phyloP scores from a whole-genome alignment of 768 basidiomycete species.

The Tremella mesenterica region DNA sequence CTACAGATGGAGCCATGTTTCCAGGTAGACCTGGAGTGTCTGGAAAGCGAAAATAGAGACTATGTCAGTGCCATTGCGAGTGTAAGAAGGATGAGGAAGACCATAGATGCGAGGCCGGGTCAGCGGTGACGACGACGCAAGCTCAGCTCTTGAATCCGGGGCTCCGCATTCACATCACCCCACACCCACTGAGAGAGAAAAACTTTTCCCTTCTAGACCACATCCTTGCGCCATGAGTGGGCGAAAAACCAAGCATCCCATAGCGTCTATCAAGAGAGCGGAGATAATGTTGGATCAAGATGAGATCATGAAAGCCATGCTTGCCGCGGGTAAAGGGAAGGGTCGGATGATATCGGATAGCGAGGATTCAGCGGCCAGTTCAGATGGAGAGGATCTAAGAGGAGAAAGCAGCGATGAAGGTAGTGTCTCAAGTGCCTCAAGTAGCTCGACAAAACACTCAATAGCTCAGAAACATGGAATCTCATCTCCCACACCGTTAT shows the following conservation, averaged over 20 bases:
- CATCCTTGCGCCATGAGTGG: no score
- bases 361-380: conserved; percentile 12
- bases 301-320: conserved; percentile 34
- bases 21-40: no score
- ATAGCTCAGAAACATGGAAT: not conserved
- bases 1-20: conserved; percentile 7
- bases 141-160: no score
- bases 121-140: no score
- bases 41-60: not conserved
- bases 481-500: no score
- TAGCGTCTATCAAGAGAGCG: no score
- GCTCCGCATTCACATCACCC: no score
- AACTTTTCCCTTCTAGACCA: no score
- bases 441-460: not conserved
- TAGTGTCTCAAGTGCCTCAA: not conserved
- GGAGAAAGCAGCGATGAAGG: conserved; percentile 6
- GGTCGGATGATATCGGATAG: conserved; percentile 2
- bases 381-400: conserved; percentile 12
- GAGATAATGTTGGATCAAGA: conserved; percentile 18
- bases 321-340: conserved; percentile 24
- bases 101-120: no score
- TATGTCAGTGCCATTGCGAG: not conserved
- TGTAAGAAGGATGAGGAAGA: not conserved
- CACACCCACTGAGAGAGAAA: no score
- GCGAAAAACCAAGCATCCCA: no score